Evolutionary conservation across 2,329 filamentous ascomycete species (phyloP).

Genomic region (Penicillium sp.): DNA sequence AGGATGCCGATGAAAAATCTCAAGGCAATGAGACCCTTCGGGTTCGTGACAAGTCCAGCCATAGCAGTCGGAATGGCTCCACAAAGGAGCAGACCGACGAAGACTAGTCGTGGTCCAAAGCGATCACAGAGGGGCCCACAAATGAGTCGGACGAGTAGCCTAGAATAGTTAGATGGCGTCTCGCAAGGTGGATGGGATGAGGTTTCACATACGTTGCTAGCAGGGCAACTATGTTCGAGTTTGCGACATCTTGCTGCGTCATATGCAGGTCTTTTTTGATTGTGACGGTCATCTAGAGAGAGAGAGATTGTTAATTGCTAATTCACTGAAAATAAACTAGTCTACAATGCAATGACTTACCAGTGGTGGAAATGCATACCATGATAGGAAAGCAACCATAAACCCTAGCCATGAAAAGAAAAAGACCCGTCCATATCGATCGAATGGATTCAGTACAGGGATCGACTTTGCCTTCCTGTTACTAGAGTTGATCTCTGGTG

Average conservation of each 20-base stretch:
- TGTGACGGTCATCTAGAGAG: slow-evolving; percentile 59
- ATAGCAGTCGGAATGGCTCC: slow-evolving; percentile 78
- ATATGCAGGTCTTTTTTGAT: slow-evolving; percentile 76
- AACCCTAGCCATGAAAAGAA: slow-evolving; percentile 87
- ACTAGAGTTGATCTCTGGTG: slow-evolving; percentile 75
- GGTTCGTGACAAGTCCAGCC: slow-evolving; percentile 68
- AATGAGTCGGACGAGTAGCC: slow-evolving; percentile 68
- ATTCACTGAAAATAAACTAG: background rate
- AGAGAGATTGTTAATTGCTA: background rate
- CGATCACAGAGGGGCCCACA: slow-evolving; percentile 81
- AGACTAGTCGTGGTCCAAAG: slow-evolving; percentile 75
- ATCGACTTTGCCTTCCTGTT: slow-evolving; percentile 78
- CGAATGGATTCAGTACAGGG: slow-evolving; percentile 70
- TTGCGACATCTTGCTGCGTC: slow-evolving; percentile 66
- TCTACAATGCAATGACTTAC: slow-evolving; percentile 45
- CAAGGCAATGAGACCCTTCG: slow-evolving; percentile 47
- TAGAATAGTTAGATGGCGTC: slow-evolving; percentile 24
- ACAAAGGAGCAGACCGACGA: slow-evolving; percentile 68
- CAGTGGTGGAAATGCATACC: slow-evolving; percentile 83
- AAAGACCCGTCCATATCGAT: slow-evolving; percentile 80
- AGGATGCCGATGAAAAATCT: slow-evolving; percentile 45
- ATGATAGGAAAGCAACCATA: slow-evolving; percentile 83
- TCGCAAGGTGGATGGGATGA: background rate
- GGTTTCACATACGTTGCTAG: slow-evolving; percentile 55
- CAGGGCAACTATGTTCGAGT: slow-evolving; percentile 85